A percentile compares a stretch with the other conserved stretches of the same genome.
Conservation (phyloP, 441 rosid genomes). For the Pelargonium australe region DNA sequence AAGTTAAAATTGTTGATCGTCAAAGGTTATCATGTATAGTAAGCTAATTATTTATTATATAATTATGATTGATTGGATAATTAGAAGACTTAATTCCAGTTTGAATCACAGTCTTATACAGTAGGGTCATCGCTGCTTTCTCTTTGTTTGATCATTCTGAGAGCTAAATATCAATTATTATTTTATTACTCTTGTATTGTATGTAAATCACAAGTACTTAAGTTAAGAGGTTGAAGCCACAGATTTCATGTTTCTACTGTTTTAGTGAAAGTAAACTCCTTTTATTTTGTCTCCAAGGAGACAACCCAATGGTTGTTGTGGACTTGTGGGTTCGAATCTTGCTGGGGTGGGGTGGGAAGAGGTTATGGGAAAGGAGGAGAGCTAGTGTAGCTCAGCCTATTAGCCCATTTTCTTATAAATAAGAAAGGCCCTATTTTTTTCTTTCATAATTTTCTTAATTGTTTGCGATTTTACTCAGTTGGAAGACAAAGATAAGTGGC, state of each 20-base stretch:
- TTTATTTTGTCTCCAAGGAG: too few relatives aligned
- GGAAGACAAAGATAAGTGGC: constrained; percentile 61
- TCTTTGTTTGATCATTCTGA: too few relatives aligned
- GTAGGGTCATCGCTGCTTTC: too few relatives aligned
- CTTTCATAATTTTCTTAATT: constrained; percentile 4
- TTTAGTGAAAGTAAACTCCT: neutral
- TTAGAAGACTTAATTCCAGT: neutral
- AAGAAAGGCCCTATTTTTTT: neutral
- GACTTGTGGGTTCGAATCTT: too few relatives aligned
- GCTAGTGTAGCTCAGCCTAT: too few relatives aligned
- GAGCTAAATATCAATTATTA: too few relatives aligned
- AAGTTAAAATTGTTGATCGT: neutral
- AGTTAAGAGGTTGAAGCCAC: too few relatives aligned
- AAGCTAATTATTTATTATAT: neutral
- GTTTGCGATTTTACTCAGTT: constrained; percentile 29
- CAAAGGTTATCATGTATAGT: neutral
- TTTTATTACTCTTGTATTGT: neutral
- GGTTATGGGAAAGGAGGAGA: too few relatives aligned
- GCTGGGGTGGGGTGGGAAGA: too few relatives aligned
- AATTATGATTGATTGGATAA: neutral
- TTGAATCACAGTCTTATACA: neutral
- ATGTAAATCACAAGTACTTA: too few relatives aligned
- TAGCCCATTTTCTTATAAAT: too few relatives aligned
- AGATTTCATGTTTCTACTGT: neutral
- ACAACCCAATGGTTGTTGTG: too few relatives aligned